Evolutionary conservation across 2,329 filamentous ascomycete species (phyloP).

Genomic region (Knufia fluminis): DNA sequence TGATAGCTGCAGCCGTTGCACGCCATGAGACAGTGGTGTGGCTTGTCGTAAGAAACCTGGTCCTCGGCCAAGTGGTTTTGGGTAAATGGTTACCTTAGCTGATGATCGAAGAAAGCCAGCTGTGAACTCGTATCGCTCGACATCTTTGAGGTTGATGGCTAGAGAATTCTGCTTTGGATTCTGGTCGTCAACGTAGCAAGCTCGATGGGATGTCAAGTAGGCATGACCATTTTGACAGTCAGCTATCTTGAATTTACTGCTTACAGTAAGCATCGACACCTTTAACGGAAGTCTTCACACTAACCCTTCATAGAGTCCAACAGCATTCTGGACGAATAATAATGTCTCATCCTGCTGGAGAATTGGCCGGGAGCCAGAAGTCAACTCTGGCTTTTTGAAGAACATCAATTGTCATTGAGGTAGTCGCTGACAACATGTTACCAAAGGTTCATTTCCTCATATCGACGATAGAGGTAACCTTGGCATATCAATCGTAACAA

Average conservation of each 20-base stretch:
- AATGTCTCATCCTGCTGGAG: slow-evolving; percentile 89
- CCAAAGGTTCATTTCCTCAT: background rate
- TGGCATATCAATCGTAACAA: background rate
- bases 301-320: slow-evolving; percentile 93
- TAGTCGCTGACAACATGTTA: background rate
- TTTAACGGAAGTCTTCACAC: slow-evolving; percentile 30
- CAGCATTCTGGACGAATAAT: slow-evolving; percentile 93
- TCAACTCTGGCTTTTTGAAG: slow-evolving; percentile 89
- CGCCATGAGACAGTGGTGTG: slow-evolving; percentile 24
- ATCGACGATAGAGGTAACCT: background rate
- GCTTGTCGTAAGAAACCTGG: slow-evolving; percentile 41
- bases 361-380: slow-evolving; percentile 85
- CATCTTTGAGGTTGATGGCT: slow-evolving; percentile 77
- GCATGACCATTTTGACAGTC: slow-evolving; percentile 93
- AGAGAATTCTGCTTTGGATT: slow-evolving; percentile 79
- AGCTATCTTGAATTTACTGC: slow-evolving; percentile 86
- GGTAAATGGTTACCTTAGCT: slow-evolving; percentile 78
- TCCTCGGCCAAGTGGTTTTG: slow-evolving; percentile 64
- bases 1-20: slow-evolving; percentile 16
- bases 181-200: slow-evolving; percentile 86
- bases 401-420: slow-evolving; percentile 55
- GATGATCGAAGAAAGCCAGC: slow-evolving; percentile 93
- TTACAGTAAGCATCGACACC: slow-evolving; percentile 6
- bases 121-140: slow-evolving; percentile 88
- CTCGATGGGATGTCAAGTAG: slow-evolving; percentile 89